Conservation (phyloP, 2,329 filamentous ascomycete species). For the Pseudogymnoascus sp. region DNA sequence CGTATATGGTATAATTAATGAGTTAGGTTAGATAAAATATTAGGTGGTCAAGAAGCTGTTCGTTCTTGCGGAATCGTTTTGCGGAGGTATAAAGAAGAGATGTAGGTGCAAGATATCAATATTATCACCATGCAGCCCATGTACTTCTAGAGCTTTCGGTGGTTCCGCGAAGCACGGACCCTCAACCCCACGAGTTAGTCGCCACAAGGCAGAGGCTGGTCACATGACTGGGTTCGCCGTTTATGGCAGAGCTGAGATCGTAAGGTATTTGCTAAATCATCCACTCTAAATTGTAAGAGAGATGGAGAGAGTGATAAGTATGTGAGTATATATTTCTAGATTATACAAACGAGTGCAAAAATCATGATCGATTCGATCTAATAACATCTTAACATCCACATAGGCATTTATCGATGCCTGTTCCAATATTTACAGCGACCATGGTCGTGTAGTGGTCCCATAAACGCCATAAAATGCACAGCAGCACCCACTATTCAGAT, state of each 20-base stretch:
- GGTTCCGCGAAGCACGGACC: conserved; percentile 12
- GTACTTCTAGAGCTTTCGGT: conserved; percentile 19
- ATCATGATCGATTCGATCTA: neutral
- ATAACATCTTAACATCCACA: neutral
- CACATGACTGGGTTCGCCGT: neutral
- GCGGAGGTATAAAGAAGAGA: conserved; percentile 1
- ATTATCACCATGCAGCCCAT: neutral
- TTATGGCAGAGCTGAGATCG: neutral
- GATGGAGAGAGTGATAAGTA: neutral
- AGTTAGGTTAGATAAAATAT: neutral
- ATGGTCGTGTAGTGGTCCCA: neutral
- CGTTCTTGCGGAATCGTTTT: neutral
- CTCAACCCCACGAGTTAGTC: neutral
- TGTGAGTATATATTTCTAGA: neutral
- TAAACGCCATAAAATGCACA: neutral
- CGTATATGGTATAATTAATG: conserved; percentile 4
- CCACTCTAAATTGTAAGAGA: too few species aligned
- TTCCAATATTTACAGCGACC: conserved; percentile 1
- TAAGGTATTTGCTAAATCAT: neutral
- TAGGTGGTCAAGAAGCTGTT: conserved; percentile 4
- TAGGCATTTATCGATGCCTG: neutral
- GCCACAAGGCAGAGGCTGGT: neutral
- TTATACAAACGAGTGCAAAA: neutral
- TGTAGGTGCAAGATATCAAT: neutral
- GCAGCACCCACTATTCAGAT: neutral